These are phyloP conservation scores for Phytopythium cucurbitacearum DNA, from an alignment of 352 stramenopile genomes.

Conservation along the genomic window DNA sequence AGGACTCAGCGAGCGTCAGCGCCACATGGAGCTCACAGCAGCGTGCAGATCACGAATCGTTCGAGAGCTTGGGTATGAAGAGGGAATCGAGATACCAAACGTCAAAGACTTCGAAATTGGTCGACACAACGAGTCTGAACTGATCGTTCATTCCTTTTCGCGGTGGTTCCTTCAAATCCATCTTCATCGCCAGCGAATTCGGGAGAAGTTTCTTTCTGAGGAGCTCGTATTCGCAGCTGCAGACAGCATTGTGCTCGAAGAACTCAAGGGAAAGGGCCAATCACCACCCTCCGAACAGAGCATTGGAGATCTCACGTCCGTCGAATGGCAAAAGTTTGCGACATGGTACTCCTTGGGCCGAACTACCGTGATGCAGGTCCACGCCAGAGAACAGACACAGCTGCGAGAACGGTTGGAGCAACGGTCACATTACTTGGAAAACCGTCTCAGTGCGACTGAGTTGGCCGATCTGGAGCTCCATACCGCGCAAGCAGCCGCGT, in stretches of 20 bases:
- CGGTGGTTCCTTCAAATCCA: constrained; percentile 50
- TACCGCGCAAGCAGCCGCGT: constrained; percentile 15
- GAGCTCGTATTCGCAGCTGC: constrained; percentile 52
- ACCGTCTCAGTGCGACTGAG: constrained; percentile 20
- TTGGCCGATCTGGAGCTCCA: constrained; percentile 28
- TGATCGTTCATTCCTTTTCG: constrained; percentile 42
- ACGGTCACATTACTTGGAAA: constrained; percentile 28
- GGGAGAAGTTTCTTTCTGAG: constrained; percentile 50
- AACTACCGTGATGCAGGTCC: neutral
- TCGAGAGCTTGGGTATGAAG: constrained; percentile 24
- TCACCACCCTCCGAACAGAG: constrained; percentile 16
- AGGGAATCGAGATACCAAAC: constrained; percentile 34
- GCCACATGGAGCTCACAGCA: constrained; percentile 46
- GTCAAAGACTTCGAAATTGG: constrained; percentile 39
- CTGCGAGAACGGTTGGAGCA: constrained; percentile 28
- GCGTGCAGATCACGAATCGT: constrained; percentile 49
- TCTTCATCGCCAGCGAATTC: constrained; percentile 36
- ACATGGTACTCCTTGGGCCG: constrained; percentile 49
- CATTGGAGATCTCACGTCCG: constrained; percentile 18
- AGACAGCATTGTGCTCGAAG: constrained; percentile 31
- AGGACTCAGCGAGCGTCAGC: constrained; percentile 29
- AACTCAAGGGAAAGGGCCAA: constrained; percentile 27
- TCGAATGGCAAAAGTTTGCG: constrained; percentile 39
- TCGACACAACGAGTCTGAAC: constrained; percentile 35
- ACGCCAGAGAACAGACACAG: constrained; percentile 6